Percentiles rank a stretch among this genome's conserved stretches.
Conservation (phyloP, 495 filamentous ascomycete genomes). For the Trichoderma virens region DNA sequence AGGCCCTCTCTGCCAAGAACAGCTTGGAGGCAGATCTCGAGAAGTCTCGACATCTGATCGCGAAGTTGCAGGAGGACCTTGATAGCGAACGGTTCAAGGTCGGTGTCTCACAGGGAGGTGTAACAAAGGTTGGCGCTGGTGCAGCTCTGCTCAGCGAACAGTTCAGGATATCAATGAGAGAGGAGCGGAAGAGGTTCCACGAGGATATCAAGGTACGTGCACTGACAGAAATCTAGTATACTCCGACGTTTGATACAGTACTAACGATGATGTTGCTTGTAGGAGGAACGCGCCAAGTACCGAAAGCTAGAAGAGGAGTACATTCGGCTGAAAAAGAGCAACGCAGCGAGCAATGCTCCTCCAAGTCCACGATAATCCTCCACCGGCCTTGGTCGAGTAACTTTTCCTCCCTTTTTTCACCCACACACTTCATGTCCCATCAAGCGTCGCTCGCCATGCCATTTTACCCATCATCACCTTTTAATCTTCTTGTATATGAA, state of each 20-base stretch:
- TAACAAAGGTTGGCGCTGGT: slow-evolving; percentile 16
- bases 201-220: slow-evolving; percentile 38
- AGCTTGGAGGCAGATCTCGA: slow-evolving; percentile 32
- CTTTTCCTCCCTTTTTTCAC: neutral
- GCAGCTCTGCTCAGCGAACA: slow-evolving; percentile 32
- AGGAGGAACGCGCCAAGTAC: slow-evolving; percentile 41
- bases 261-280: neutral
- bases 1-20: slow-evolving; percentile 21
- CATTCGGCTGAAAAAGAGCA: slow-evolving; percentile 26
- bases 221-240: too few species aligned
- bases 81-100: slow-evolving; percentile 35
- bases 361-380: slow-evolving; percentile 12
- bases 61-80: slow-evolving; percentile 34
- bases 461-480: neutral
- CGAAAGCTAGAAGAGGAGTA: slow-evolving; percentile 41
- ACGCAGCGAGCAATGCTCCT: slow-evolving; percentile 31
- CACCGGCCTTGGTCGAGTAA: neutral
- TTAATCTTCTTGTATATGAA: slow-evolving; percentile 5
- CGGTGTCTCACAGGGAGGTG: slow-evolving; percentile 13
- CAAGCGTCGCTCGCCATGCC: neutral
- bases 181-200: slow-evolving; percentile 45
- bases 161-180: slow-evolving; percentile 36
- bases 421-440: neutral
- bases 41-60: slow-evolving; percentile 23
- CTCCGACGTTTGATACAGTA: slow-evolving; percentile 11